These are phyloP conservation scores for Aspergillus sclerotialis DNA, from an alignment of 2,329 filamentous ascomycete species.

Conservation along the genomic window DNA sequence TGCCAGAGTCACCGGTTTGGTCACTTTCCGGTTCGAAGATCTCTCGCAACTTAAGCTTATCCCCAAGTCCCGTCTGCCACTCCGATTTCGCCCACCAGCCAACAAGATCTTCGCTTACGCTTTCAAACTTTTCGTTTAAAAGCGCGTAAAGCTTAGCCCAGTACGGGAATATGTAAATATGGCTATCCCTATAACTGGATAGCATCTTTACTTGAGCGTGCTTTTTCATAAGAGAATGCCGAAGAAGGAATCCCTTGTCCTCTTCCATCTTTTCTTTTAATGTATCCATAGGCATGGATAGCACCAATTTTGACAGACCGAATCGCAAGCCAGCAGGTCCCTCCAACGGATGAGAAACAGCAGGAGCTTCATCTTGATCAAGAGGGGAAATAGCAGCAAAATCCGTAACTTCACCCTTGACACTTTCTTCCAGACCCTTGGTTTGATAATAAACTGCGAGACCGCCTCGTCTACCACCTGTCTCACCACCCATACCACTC, in stretches of 20 bases:
- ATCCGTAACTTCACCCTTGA: conserved; percentile 89
- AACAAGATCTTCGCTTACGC: conserved; percentile 81
- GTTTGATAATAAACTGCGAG: conserved; percentile 90
- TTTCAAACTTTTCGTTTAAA: conserved; percentile 74
- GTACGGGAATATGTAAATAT: conserved; percentile 87
- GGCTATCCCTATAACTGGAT: conserved; percentile 79
- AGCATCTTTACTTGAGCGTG: conserved; percentile 73
- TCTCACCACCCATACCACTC: conserved; percentile 47
- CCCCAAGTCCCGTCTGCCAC: conserved; percentile 76
- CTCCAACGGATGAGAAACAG: conserved; percentile 48
- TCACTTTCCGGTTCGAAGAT: conserved; percentile 50
- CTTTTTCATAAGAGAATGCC: conserved; percentile 67
- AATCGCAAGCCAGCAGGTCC: conserved; percentile 56
- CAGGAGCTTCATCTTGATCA: conserved; percentile 41
- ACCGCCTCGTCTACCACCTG: conserved; percentile 63
- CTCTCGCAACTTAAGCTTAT: conserved; percentile 67
- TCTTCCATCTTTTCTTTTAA: conserved; percentile 76
- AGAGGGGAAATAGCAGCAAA: conserved; percentile 76
- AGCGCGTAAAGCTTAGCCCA: conserved; percentile 84
- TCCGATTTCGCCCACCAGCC: conserved; percentile 93
- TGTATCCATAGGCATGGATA: conserved; percentile 81
- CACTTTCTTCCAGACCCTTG: conserved; percentile 59
- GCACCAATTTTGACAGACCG: conserved; percentile 70
- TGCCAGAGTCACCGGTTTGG: conserved; percentile 33
- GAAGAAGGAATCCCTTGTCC: conserved; percentile 58